Evolutionary conservation across 192 early-diverging fungal species (phyloP), one percentile per base, ranked within the genome.

Genomic region (Haplosporangium gracile): DNA sequence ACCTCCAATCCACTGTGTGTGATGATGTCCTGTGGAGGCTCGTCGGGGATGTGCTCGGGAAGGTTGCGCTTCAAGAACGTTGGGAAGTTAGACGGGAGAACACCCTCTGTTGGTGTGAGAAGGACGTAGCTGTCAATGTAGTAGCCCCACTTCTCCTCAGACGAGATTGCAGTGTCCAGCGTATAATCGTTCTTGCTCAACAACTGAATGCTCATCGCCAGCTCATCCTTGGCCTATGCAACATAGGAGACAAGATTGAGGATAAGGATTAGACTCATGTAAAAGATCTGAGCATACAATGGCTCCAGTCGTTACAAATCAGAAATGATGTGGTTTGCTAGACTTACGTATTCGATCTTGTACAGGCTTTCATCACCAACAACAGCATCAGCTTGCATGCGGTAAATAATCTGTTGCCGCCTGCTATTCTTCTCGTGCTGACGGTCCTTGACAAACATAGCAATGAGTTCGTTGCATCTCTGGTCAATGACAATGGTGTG

Each of bases 101-200:
- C 92, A 11, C 95, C 95, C 77, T 97, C 96, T 4, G 96, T 96
- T 20, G 95, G 90, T 70, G 94, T 93, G 39, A 97, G 94, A 78
- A 97, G 93, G 86, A 98, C 96, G 84, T 97, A 99, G 78, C 95
- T 96, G 88, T 97, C 96, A 26, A 99, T 96, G 75, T 99, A 99
- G 83, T 98, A 93, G 22, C 96, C 96, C 95, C 97, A 99, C 63
- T 94, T 95, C 89, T 99, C 98, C 83, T 99, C 97, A 26, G 94
- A 92, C 2, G 95, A 95, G 38, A 97, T 92, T 0, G 94, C 91
- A 49, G 94, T 94, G 75, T 97, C 96, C 39, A 94, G 72, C 40
- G 95, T 94, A 68, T 95, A 93, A 81, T 99, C 98, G 75, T 98
- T 96, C 78, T 97, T 97, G 42, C 93, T 92, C 57, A 99, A 83